Evolutionary conservation across 306 rosid species (phyloP).

Genomic region (Hippophae gyantsensis): DNA sequence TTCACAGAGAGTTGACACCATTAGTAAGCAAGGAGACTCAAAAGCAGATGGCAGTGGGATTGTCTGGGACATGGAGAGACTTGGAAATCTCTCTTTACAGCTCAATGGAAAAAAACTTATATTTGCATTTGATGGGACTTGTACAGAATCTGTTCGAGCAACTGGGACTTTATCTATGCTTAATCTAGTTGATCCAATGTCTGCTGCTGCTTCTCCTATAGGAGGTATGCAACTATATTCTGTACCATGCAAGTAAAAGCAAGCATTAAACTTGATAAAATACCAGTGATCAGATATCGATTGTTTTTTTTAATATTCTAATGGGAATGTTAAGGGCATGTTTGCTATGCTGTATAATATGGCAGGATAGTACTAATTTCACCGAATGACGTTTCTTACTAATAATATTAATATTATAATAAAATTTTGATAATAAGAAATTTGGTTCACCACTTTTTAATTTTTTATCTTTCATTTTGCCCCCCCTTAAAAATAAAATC

Average conservation of each 20-base stretch:
- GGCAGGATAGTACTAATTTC: too few relatives aligned
- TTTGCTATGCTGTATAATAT: too few relatives aligned
- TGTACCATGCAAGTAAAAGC: too few relatives aligned
- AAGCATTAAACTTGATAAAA: background rate
- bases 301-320: slow-evolving; percentile 13
- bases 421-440: too few relatives aligned
- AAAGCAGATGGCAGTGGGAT: slow-evolving; percentile 97
- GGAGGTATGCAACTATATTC: slow-evolving; percentile 53
- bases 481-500: too few relatives aligned
- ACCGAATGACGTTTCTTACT: too few relatives aligned
- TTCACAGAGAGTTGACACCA: slow-evolving; percentile 63
- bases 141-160: slow-evolving; percentile 58
- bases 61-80: slow-evolving; percentile 98
- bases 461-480: too few relatives aligned
- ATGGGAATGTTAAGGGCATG: too few relatives aligned
- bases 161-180: slow-evolving; percentile 83
- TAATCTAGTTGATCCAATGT: slow-evolving; percentile 95
- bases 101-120: slow-evolving; percentile 93
- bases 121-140: slow-evolving; percentile 96
- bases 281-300: background rate
- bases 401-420: too few relatives aligned
- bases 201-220: slow-evolving; percentile 99
- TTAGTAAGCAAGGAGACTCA: slow-evolving; percentile 57
- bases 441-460: too few relatives aligned
- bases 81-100: slow-evolving; percentile 81